Conservation (phyloP, 371 early-diverging fungal genomes). For the Parasitella parasitica region DNA sequence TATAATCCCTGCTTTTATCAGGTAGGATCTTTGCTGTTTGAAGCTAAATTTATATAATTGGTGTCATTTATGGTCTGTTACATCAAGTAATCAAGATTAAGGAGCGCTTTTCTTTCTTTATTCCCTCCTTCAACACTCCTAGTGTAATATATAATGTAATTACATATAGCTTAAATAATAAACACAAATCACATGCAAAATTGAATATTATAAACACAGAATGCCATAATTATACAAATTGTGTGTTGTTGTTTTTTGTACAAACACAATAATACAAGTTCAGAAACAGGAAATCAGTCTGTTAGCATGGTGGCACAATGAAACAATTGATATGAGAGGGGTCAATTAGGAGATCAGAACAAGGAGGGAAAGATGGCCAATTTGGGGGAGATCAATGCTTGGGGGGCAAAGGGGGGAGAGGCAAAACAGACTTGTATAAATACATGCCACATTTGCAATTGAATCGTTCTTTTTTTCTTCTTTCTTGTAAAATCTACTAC, state of each 20-base stretch:
- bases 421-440: neutral
- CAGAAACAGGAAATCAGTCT: neutral
- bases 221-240: neutral
- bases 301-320: neutral
- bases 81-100: neutral
- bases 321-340: neutral
- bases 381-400: neutral
- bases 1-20: neutral
- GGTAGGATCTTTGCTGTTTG: neutral
- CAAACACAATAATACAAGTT: neutral
- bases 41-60: neutral
- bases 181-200: neutral
- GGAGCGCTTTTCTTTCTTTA: neutral
- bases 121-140: neutral
- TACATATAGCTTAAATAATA: neutral
- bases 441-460: neutral
- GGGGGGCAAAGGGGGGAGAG: neutral
- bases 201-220: neutral
- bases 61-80: neutral
- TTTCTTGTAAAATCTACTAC: neutral
- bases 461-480: conserved; percentile 1
- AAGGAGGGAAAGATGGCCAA: neutral
- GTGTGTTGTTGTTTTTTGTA: neutral
- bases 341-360: neutral
- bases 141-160: neutral